Evolutionary conservation across 257 asterid species (phyloP).

Genomic region (Handroanthus guayacan): DNA sequence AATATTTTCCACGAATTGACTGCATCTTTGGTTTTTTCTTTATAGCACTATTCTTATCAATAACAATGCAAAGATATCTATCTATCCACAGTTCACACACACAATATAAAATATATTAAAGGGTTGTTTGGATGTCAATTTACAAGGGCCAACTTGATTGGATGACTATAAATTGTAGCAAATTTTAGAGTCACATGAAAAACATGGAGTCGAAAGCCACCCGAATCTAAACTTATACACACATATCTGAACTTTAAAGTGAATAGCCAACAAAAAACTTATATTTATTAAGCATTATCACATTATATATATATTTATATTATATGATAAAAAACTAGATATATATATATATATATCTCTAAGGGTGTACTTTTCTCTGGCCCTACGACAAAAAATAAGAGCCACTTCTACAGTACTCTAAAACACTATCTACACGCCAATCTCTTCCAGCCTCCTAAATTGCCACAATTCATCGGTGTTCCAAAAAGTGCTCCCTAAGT

Average conservation of each 20-base stretch:
- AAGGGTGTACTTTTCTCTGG: conserved; percentile 17
- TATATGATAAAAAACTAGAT: not conserved
- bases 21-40: not conserved
- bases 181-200: not conserved
- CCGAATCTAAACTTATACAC: not conserved
- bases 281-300: conserved; percentile 22
- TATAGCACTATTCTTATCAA: not conserved
- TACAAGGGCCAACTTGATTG: no score
- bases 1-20: conserved; percentile 10
- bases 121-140: no score
- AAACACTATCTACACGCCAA: conserved; percentile 35
- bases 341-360: not conserved
- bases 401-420: conserved; percentile 17
- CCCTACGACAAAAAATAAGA: conserved; percentile 38
- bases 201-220: not conserved
- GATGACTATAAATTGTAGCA: not conserved
- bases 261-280: not conserved
- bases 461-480: conserved; percentile 75
- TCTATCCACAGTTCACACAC: not conserved
- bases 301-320: not conserved
- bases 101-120: not conserved
- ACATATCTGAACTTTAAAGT: not conserved
- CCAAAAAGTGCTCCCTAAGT: conserved; percentile 57
- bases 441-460: conserved; percentile 44
- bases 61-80: not conserved